Evolutionary conservation across 2,329 filamentous ascomycete species (phyloP).

Genomic region (Curvularia hawaiiensis): DNA sequence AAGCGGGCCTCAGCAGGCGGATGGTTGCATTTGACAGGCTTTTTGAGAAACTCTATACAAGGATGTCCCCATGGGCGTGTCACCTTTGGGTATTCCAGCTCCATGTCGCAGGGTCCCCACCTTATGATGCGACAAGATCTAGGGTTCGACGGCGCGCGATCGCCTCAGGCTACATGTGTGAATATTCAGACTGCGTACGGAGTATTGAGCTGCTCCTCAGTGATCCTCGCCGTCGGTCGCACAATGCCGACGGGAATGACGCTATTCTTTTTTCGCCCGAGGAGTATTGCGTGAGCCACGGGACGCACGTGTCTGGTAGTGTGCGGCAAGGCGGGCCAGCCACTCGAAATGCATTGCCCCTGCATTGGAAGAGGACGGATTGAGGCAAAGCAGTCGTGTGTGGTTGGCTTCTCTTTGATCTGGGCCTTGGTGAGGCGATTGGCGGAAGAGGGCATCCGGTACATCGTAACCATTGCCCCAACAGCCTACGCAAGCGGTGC

Average conservation of each 20-base stretch:
- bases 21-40: conserved; percentile 14
- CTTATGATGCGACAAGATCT: not conserved
- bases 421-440: not conserved
- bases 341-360: not conserved
- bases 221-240: not conserved
- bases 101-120: conserved; percentile 4
- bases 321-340: not conserved
- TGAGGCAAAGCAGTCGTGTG: not conserved
- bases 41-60: conserved; percentile 5
- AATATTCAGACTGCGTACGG: not conserved
- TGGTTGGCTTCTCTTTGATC: not conserved
- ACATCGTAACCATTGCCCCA: no score
- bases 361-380: not conserved
- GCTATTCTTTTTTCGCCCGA: not conserved
- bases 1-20: conserved; percentile 7
- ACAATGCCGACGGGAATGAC: not conserved
- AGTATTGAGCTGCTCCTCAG: not conserved
- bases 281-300: not conserved
- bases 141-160: not conserved
- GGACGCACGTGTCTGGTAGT: not conserved
- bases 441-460: not conserved
- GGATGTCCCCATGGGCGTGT: not conserved
- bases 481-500: not conserved
- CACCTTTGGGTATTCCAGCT: not conserved
- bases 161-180: not conserved